Evolutionary conservation across 2,329 filamentous ascomycete species (phyloP).

Genomic region (Pseudogymnoascus sp.): DNA sequence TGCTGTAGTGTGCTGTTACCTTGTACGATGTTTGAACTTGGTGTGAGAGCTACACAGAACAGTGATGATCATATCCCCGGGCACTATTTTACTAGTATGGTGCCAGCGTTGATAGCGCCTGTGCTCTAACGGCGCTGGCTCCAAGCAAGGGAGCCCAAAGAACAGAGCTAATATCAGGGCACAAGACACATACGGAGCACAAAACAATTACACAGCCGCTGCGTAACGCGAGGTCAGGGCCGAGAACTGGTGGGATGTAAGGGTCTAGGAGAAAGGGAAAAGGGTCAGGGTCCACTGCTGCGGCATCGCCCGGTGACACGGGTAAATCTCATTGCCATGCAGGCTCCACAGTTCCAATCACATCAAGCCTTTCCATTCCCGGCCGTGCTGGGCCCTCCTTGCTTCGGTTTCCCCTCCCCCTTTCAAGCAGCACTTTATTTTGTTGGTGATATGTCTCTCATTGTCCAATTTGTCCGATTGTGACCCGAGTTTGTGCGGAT

Average conservation of each 20-base stretch:
- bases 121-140: neutral
- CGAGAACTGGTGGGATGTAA: neutral
- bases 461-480: neutral
- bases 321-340: constrained; percentile 1
- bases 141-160: neutral
- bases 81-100: neutral
- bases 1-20: neutral
- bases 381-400: neutral
- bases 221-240: neutral
- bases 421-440: neutral
- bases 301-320: constrained; percentile 1
- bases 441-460: constrained; percentile 1
- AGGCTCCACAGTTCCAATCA: constrained; percentile 8
- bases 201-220: neutral
- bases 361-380: neutral
- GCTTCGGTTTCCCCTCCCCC: neutral
- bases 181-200: neutral
- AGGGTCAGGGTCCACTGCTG: neutral
- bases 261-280: neutral
- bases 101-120: neutral
- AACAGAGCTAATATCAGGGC: neutral
- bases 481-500: neutral
- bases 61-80: neutral
- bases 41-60: neutral
- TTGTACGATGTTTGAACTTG: neutral